phyloP scores from a whole-genome alignment of 2,329 filamentous ascomycete species.

The Claviceps humidiphila region DNA sequence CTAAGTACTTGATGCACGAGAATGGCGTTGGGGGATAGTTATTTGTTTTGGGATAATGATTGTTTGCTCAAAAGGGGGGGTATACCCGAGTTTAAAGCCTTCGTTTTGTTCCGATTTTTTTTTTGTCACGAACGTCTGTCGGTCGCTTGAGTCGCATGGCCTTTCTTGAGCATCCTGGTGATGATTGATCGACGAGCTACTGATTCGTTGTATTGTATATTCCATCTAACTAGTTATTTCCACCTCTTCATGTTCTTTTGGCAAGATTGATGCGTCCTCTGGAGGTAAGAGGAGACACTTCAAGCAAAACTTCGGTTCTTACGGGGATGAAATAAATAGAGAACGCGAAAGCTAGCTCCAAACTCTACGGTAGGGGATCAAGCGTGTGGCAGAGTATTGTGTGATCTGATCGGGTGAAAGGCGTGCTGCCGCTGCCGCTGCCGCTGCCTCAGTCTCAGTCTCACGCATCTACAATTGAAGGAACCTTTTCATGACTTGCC shows the following conservation, averaged over 20 bases:
- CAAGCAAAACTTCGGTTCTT: too few species aligned
- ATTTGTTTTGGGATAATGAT: not conserved
- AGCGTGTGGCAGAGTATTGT: too few species aligned
- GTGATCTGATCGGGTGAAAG: too few species aligned
- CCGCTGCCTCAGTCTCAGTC: too few species aligned
- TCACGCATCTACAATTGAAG: too few species aligned
- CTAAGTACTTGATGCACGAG: not conserved
- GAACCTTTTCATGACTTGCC: too few species aligned
- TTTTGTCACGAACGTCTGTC: not conserved
- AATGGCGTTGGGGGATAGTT: conserved; percentile 1
- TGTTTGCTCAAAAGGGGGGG: not conserved
- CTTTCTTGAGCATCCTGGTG: not conserved
- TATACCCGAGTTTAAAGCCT: not conserved
- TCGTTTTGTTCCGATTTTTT: not conserved
- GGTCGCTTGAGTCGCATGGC: not conserved
- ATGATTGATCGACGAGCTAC: not conserved
- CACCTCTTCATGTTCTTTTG: not conserved
- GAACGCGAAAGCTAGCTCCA: too few species aligned
- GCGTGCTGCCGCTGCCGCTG: too few species aligned
- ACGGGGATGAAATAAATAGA: too few species aligned
- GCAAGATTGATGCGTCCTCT: too few species aligned
- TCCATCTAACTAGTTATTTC: not conserved
- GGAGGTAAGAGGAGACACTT: too few species aligned
- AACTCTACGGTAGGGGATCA: too few species aligned
- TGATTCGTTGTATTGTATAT: not conserved